Evolutionary conservation across 495 filamentous ascomycete genomes (phyloP), one percentile per base, ranked within the genome.

Genomic region (Neurospora sp.): DNA sequence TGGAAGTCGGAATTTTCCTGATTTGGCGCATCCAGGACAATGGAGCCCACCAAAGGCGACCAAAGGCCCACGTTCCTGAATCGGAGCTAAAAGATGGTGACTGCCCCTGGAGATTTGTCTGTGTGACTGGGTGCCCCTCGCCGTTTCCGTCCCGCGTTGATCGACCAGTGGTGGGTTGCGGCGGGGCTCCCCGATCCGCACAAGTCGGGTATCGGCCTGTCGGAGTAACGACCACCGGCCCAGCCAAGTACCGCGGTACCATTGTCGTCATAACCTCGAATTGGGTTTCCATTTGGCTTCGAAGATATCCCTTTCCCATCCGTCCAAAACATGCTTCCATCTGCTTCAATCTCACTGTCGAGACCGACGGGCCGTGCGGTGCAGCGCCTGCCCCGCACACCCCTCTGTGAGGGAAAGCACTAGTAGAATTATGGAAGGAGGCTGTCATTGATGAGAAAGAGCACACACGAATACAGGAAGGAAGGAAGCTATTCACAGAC

Each of bases 21-120:
- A 40, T 73, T 48, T 74, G 72, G 75, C 73, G 73, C 69, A 70
- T 42, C 40, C 69, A 42, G 53, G 53, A 61, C 53, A 31, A 61
- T 35, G 53, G 53, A 61, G 53, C 27, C 53, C 53, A 61, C 22
- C 53, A 61, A 35, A 22, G 42, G 40, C 35, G 72, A 65, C 73
- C 37, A 70, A 71, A 70, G 61, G 69, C 68, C 81, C 81, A 84
- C 81, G 82, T 84, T 84, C 82, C 82, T 83, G 74, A 74, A 84
- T 82, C 82, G 81, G 82, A 83, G 78, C 73, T 73, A 61, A 61
- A 16, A 31, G 22, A 31, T 70, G 14, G 48, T 72, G 68, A 75
- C 68, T 70, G 27, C 27, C 27, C 27, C 27, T 31, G 72, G 72
- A 45, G 48, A 53, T 35, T 20, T 40, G 40, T n/a, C 42, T 71